Base-by-base conservation (phyloP, 2,329 filamentous ascomycete species). In the Ceratocystis harringtonii region DNA sequence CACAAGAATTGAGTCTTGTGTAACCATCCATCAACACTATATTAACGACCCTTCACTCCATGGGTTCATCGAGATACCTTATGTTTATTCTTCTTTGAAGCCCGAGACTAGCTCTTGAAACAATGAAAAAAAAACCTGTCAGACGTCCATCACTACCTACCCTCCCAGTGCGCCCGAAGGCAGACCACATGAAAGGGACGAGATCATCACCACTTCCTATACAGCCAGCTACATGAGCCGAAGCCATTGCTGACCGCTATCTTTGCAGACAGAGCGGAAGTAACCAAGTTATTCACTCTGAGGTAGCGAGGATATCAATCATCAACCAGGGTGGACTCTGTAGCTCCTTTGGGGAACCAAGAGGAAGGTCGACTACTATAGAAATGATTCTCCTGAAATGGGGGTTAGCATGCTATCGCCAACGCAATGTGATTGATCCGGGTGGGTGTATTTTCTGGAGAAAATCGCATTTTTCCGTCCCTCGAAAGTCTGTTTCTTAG, bases 181-280 rank as follows among this genome's bases (percentile, higher is more conserved):
- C 85, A 83, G 81, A 86, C 81, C 78, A 75, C 78, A 73, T 74
- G 80, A 75, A 80, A 78, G 87, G 88, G 88, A 86, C 81, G 87
- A 94, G 89, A 94, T 95, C 90, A 94, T 94, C 88, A 90, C 85
- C 87, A 86, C 87, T 85, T 83, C 87, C 87, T 91, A 84, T 88
- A 89, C 85, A 86, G 82, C 76, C 70, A 64, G 32, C 52, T 43
- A 36, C 36, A 45, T 19, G 32, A 64, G 50, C 63, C 55, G 60
- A 64, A 68, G 60, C 67, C 69, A 69, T 66, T 63, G 50, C 68
- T 68, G 41, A 61, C 81, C 83, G 83, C 82, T 80, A 76, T 80
- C 83, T 80, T 84, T 82, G 74, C 81, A 79, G 81, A 79, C 77
- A 80, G 81, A 70, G 67, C 82, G 81, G 83, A 78, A 81, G 80